Base-by-base conservation (phyloP, 208 protist genomes). In the Wallacemonas sp. region DNA sequence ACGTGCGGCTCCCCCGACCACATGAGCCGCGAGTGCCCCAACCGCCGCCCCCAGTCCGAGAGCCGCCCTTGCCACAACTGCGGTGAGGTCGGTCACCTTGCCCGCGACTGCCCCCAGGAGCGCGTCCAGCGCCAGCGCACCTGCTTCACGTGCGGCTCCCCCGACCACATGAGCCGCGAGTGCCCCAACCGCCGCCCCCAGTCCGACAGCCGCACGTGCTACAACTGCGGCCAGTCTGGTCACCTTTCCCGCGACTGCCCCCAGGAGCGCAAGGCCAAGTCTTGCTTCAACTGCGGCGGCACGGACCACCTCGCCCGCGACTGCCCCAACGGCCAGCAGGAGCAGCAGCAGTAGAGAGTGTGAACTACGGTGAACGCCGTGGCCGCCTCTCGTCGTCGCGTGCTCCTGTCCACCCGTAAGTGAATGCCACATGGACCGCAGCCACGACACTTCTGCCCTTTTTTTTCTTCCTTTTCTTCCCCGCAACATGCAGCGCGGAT, bases 211-310 rank as follows among this genome's bases (percentile, higher is more conserved):
- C 54, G 28, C 70, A 65, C 25, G 71, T 77, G 65, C 64, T 77
- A 28, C 63, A 23, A 23, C 44, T 25, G 44, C 44, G 44, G 20
- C n/a, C n/a, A n/a, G n/a, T n/a, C n/a, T n/a, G n/a, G n/a, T 48
- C 44, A 48, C 44, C 18, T 48, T 3, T 5, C 72, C 20, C 61
- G 64, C 36, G 72, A 81, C 48, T 81, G 77, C 69, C 76, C 76
- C 71, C n/a, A n/a, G n/a, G n/a, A n/a, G n/a, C n/a, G n/a, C n/a
- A n/a, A 28, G 16, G 20, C 11, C 64, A 66, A 54, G 52, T 41
- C 72, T 3, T 94, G 89, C 71, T 93, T 84, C 68, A 91, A 80
- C 75, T 94, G 88, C 67, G 72, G 82, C 49, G 45, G 77, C 48
- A 33, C 66, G 5, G 89, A 82, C 42, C 89, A 95, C 72, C 44